Percentiles rank a stretch among this genome's conserved stretches.
phyloP scores from a whole-genome alignment of 306 rosid species.

The Prunus mume region DNA sequence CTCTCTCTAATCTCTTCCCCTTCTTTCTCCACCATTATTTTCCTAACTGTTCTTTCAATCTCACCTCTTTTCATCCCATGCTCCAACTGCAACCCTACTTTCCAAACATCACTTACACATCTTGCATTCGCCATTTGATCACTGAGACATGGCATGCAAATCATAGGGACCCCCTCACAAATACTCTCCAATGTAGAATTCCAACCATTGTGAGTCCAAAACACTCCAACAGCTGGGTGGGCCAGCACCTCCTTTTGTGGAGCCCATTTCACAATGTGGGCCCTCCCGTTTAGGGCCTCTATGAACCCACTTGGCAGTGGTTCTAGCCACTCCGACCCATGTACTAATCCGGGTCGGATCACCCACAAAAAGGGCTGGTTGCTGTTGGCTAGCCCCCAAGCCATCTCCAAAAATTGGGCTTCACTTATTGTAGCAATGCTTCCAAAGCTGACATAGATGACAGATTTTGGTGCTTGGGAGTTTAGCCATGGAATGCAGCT shows the following conservation, averaged over 20 bases:
- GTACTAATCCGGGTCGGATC: slow-evolving; percentile 37
- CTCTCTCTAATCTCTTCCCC: not conserved
- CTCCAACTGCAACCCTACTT: not conserved
- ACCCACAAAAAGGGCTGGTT: slow-evolving; percentile 52
- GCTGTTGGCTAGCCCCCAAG: slow-evolving; percentile 56
- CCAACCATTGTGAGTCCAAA: slow-evolving; percentile 67
- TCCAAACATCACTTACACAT: not conserved
- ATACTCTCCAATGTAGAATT: slow-evolving; percentile 39
- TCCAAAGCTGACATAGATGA: slow-evolving; percentile 62
- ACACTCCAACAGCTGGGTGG: slow-evolving; percentile 43
- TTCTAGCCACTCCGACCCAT: slow-evolving; percentile 38
- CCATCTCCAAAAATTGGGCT: slow-evolving; percentile 43
- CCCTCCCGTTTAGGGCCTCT: slow-evolving; percentile 33
- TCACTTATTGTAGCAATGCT: slow-evolving; percentile 30
- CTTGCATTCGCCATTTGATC: not conserved
- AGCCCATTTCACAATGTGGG: slow-evolving; percentile 54
- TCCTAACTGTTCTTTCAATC: not conserved
- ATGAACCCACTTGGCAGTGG: slow-evolving; percentile 40
- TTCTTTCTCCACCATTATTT: not conserved
- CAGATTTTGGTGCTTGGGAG: slow-evolving; percentile 28
- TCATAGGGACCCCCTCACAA: slow-evolving; percentile 27
- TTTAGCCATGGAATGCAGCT: slow-evolving; percentile 57
- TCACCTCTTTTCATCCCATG: not conserved
- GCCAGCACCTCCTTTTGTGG: slow-evolving; percentile 51
- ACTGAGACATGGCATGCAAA: not conserved